These are phyloP conservation scores for Lipomyces sp. DNA, from an alignment of 805 yeast genomes.

Conservation along the genomic window DNA sequence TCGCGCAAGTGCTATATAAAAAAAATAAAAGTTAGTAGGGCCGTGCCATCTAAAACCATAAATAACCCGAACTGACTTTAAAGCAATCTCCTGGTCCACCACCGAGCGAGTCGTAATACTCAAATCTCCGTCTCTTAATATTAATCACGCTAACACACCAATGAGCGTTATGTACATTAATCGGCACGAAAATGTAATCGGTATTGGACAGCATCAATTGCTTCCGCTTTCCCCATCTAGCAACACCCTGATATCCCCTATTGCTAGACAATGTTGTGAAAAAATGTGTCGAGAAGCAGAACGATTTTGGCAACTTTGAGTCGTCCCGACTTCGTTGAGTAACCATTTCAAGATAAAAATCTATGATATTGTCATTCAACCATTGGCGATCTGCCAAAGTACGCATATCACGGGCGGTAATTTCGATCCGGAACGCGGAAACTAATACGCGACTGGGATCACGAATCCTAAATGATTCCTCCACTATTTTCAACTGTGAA, in stretches of 20 bases:
- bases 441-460: slow-evolving; percentile 42
- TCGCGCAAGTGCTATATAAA: slow-evolving; percentile 48
- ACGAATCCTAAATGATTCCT: slow-evolving; percentile 45
- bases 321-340: slow-evolving; percentile 50
- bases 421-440: slow-evolving; percentile 55
- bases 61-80: slow-evolving; percentile 15
- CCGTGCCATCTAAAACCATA: neutral
- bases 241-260: slow-evolving; percentile 81
- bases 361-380: slow-evolving; percentile 92
- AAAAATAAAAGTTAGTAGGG: neutral
- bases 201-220: slow-evolving; percentile 67
- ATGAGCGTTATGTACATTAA: slow-evolving; percentile 81
- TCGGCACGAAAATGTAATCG: slow-evolving; percentile 76
- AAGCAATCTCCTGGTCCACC: slow-evolving; percentile 49
- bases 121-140: slow-evolving; percentile 59
- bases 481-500: slow-evolving; percentile 47
- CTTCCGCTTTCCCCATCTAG: slow-evolving; percentile 81
- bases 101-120: slow-evolving; percentile 79
- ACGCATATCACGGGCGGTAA: slow-evolving; percentile 66
- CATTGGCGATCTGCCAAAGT: slow-evolving; percentile 75
- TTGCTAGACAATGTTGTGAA: slow-evolving; percentile 64
- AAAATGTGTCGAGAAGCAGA: slow-evolving; percentile 87
- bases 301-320: slow-evolving; percentile 50
- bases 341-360: slow-evolving; percentile 68
- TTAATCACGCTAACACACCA: slow-evolving; percentile 90